Evolutionary conservation across 2,329 filamentous ascomycete genomes (phyloP), one percentile per base, ranked within the genome.

Genomic region (Microcera coccophila): DNA sequence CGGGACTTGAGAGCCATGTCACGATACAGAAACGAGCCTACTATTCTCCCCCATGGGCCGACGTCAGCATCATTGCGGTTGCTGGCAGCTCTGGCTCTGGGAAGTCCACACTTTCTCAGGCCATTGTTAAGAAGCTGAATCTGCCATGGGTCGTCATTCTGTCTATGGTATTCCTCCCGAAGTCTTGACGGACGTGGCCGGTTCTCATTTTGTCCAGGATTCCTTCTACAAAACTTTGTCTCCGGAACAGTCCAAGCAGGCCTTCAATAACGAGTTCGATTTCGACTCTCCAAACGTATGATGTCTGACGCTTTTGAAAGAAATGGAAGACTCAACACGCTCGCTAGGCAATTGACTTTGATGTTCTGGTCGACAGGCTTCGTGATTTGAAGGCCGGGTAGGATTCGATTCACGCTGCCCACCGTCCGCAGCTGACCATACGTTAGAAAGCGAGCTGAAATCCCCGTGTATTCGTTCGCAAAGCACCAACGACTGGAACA

Each of bases 81-180:
- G 91, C 93, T 52, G 93, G 93, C 28, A 93, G 88, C 67, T 97
- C 91, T 20, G 93, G 93, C 32, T 97, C 91, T 19, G 68, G 91
- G 44, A 98, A 98, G 74, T 96, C 91, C 5, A 96, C 90, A 5
- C 72, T 98, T 41, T 90, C 93, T 22, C 80, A 94, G 63, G 89
- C 91, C 51, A 95, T 98, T 56, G 87, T 97, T 52, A 84, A 80
- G 58, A 84, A 87, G 59, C 72, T 98, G 57, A 95, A 93, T 67
- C 72, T 98, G 51, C 93, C 93, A 43, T 98, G 93, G 91, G 93
- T 98, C 48, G 90, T 96, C 38, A 96, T 98, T 67, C 69, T 98
- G 57, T 95, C 90, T 32, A 97, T 98, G 85, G 89, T 91, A 76
- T 61, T 19, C 41, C 38, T 28, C 28, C 21, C 19, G 31, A 29